These are phyloP conservation scores for Biscogniauxia mediterranea DNA, from an alignment of 2,329 filamentous ascomycete species.

Conservation along the genomic window DNA sequence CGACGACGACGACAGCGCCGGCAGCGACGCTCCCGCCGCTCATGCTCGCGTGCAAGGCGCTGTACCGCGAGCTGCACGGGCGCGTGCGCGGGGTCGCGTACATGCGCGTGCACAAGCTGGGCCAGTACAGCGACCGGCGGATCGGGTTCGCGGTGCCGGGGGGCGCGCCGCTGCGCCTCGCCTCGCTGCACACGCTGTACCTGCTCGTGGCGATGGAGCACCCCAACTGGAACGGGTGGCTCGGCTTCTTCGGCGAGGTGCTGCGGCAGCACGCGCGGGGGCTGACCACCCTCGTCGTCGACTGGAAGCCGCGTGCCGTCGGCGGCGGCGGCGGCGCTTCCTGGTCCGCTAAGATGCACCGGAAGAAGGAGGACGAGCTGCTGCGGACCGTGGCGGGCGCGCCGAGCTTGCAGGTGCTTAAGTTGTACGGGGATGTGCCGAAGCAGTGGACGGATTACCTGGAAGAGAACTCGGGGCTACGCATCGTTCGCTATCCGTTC, in stretches of 20 bases:
- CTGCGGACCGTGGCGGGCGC: slow-evolving; percentile 17
- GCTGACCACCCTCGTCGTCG: slow-evolving; percentile 27
- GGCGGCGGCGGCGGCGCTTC: neutral
- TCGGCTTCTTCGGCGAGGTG: slow-evolving; percentile 28
- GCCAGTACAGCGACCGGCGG: slow-evolving; percentile 18
- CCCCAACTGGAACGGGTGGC: slow-evolving; percentile 34
- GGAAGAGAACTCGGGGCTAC: slow-evolving; percentile 3
- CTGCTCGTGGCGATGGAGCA: slow-evolving; percentile 28
- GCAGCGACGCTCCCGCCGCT: slow-evolving; percentile 18
- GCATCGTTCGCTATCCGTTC: slow-evolving; percentile 17
- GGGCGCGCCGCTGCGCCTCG: slow-evolving; percentile 20
- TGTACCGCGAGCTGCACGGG: slow-evolving; percentile 20
- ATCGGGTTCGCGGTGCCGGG: slow-evolving; percentile 33
- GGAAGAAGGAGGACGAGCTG: slow-evolving; percentile 28
- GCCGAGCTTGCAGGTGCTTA: slow-evolving; percentile 15
- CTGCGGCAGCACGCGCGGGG: slow-evolving; percentile 8
- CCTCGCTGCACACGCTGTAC: slow-evolving; percentile 26
- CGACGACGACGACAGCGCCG: no score
- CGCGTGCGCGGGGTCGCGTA: slow-evolving; percentile 25
- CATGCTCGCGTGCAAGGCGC: slow-evolving; percentile 22
- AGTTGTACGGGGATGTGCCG: slow-evolving; percentile 24
- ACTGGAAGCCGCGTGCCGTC: slow-evolving; percentile 29
- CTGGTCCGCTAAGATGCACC: slow-evolving; percentile 15
- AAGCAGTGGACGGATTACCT: slow-evolving; percentile 20
- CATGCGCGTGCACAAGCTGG: slow-evolving; percentile 27